Conservation (phyloP, 1,284 basidiomycete genomes). For the Cutaneotrichosporon curvatum region DNA sequence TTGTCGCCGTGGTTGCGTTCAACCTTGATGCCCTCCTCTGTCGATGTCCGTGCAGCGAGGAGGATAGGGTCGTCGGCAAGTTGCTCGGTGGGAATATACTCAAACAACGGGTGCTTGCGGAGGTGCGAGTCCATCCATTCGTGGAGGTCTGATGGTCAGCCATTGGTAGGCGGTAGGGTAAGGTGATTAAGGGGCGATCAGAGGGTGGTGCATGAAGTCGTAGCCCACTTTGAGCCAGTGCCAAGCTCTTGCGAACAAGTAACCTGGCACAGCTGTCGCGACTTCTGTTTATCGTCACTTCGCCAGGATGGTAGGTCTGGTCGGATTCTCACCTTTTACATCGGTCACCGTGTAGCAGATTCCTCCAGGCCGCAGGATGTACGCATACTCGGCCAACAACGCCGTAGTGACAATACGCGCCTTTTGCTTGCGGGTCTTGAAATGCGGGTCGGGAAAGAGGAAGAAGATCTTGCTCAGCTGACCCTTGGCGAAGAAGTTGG, state of each 20-base stretch:
- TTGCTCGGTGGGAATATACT: constrained; percentile 65
- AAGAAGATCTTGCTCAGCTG: constrained; percentile 94
- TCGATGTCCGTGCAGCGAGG: constrained; percentile 72
- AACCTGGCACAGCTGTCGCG: constrained; percentile 1
- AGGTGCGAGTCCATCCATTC: constrained; percentile 93
- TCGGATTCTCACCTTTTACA: constrained; percentile 53
- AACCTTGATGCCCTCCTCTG: constrained; percentile 96
- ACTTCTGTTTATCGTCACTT: constrained; percentile 8
- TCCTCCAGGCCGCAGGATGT: constrained; percentile 80
- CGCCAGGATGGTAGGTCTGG: neutral
- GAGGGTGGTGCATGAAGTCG: constrained; percentile 10
- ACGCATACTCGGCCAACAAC: constrained; percentile 85
- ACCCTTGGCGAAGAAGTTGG: constrained; percentile 89
- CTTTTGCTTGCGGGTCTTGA: constrained; percentile 97
- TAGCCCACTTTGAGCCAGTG: constrained; percentile 3
- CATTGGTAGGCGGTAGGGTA: neutral
- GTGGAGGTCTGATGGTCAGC: constrained; percentile 61
- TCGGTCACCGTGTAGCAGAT: constrained; percentile 98
- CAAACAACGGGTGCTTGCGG: constrained; percentile 77
- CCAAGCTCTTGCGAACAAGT: neutral
- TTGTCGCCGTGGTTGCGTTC: constrained; percentile 85
- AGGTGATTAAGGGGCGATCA: constrained; percentile 1
- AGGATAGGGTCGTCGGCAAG: constrained; percentile 60
- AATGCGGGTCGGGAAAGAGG: constrained; percentile 98
- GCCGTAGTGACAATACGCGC: constrained; percentile 90